Conservation (phyloP, 306 rosid species). For the Quercus aquifolioides region DNA sequence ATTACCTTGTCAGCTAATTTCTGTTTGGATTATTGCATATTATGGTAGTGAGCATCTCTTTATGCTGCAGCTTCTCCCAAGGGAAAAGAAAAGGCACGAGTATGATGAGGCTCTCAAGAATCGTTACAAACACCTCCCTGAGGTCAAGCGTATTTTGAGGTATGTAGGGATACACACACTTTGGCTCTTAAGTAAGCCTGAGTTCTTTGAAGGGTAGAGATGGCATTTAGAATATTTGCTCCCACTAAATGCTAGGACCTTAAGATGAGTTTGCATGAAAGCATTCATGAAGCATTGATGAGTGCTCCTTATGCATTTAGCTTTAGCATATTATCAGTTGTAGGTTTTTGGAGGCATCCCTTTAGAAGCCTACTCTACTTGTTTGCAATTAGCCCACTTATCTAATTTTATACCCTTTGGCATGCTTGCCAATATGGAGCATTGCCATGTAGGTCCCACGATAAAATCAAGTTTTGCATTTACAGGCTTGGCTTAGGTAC, state of each 20-base stretch:
- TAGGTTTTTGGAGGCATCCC: neutral
- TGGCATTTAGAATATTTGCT: neutral
- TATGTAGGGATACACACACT: constrained; percentile 19
- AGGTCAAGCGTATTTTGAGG: constrained; percentile 81
- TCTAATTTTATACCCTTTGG: neutral
- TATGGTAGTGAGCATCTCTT: constrained; percentile 8
- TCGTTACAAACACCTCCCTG: constrained; percentile 83
- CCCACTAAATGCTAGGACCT: neutral
- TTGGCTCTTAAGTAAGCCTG: neutral
- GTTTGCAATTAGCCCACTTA: neutral
- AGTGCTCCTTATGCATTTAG: neutral
- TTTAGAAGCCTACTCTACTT: neutral
- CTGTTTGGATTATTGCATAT: neutral
- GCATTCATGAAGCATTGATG: neutral
- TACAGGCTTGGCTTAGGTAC: neutral
- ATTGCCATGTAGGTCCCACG: neutral
- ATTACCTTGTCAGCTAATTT: neutral
- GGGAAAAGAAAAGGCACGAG: constrained; percentile 80
- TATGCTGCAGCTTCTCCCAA: constrained; percentile 70
- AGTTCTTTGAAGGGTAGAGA: neutral
- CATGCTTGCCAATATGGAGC: neutral
- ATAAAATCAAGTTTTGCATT: neutral
- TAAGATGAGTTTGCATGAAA: neutral
- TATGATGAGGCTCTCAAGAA: constrained; percentile 81
- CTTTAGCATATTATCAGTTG: neutral